Percentiles rank a stretch among this genome's conserved stretches.
Conservation (phyloP, 208 protist species). For the Trypanosoma brucei region DNA sequence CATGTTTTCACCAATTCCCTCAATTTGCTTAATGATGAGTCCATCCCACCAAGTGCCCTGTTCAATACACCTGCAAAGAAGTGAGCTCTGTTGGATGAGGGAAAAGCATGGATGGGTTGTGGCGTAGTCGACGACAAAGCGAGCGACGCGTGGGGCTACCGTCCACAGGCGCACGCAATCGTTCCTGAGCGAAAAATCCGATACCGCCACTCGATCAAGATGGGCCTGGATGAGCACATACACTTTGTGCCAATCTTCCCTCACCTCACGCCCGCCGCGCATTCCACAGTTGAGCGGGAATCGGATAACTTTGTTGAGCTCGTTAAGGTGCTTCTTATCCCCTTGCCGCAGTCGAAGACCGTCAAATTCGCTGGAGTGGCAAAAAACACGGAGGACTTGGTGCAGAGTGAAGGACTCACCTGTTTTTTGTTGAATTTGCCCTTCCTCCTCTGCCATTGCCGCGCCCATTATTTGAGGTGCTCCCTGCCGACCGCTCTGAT, state of each 20-base stretch:
- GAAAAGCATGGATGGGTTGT: slow-evolving; percentile 34
- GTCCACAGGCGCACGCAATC: slow-evolving; percentile 68
- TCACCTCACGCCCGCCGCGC: slow-evolving; percentile 65
- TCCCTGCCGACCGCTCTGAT: background rate
- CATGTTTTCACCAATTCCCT: slow-evolving; percentile 49
- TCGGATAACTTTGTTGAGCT: slow-evolving; percentile 66
- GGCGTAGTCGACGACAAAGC: slow-evolving; percentile 68
- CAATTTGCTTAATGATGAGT: slow-evolving; percentile 62
- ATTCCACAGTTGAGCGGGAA: slow-evolving; percentile 63
- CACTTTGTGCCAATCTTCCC: slow-evolving; percentile 87
- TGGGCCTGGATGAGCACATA: slow-evolving; percentile 80
- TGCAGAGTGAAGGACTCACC: slow-evolving; percentile 12
- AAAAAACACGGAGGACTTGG: slow-evolving; percentile 42
- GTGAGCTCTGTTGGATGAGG: slow-evolving; percentile 35
- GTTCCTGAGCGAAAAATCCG: slow-evolving; percentile 73
- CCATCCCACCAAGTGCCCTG: slow-evolving; percentile 72
- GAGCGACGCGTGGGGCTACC: slow-evolving; percentile 55
- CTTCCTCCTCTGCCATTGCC: background rate
- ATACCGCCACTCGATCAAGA: slow-evolving; percentile 45
- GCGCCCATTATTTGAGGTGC: background rate
- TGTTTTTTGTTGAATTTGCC: background rate
- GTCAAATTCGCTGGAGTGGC: slow-evolving; percentile 59
- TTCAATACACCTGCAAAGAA: slow-evolving; percentile 70
- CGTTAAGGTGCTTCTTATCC: slow-evolving; percentile 74
- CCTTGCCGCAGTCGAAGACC: slow-evolving; percentile 78